phyloP scores from a whole-genome alignment of 2,329 filamentous ascomycete genomes.

The Colletotrichum filicis region DNA sequence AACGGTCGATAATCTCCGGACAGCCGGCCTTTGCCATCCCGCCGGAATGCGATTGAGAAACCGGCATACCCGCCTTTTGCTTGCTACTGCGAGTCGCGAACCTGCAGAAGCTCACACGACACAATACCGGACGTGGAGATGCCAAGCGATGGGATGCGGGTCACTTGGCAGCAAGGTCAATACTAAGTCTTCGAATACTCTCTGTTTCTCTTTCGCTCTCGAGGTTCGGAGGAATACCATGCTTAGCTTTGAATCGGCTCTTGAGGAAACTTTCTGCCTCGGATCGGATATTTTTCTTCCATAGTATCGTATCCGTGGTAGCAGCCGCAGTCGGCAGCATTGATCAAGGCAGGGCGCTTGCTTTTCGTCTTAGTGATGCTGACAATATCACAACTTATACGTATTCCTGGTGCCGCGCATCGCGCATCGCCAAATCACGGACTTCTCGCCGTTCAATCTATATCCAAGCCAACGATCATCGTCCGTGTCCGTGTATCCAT shows the following conservation, averaged over 20 bases:
- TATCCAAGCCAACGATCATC: neutral
- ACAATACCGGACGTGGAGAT: neutral
- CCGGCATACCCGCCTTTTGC: neutral
- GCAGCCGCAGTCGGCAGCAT: neutral
- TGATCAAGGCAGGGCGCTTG: neutral
- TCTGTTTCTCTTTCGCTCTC: neutral
- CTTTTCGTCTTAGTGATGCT: slow-evolving; percentile 10
- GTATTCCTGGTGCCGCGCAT: neutral
- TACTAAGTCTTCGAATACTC: no score
- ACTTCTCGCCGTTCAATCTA: neutral
- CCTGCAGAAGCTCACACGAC: neutral
- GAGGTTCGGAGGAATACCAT: neutral
- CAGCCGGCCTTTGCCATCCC: neutral
- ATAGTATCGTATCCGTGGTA: no score
- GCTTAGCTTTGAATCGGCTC: neutral
- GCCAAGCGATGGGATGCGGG: slow-evolving; percentile 1
- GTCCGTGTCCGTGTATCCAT: neutral
- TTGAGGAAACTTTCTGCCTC: slow-evolving; percentile 5
- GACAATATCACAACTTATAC: neutral
- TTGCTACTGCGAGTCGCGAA: no score
- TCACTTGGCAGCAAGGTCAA: neutral
- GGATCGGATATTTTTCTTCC: neutral
- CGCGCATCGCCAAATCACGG: neutral
- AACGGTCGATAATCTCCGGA: slow-evolving; percentile 3
- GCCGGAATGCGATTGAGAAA: neutral